These are phyloP conservation scores for Jaminaea rosea DNA, from an alignment of 1,284 basidiomycete species.

Conservation along the genomic window DNA sequence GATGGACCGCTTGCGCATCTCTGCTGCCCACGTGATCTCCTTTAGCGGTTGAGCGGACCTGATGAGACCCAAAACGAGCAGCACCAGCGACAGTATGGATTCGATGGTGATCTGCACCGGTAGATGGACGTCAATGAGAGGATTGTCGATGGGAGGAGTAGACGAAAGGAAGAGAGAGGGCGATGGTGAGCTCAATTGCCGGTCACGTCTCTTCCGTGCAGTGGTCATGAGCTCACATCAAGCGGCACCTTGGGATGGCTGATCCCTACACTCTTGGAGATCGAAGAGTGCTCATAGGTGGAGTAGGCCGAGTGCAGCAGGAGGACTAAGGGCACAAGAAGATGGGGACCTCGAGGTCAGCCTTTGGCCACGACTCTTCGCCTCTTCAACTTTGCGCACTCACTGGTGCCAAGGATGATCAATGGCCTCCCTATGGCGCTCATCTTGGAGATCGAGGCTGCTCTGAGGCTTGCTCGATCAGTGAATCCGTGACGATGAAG, in stretches of 20 bases:
- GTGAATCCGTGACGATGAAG: no score
- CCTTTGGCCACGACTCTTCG: background rate
- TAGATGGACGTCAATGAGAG: background rate
- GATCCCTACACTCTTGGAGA: constrained; percentile 27
- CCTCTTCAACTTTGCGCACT: background rate
- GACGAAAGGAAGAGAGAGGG: background rate
- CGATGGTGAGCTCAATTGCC: background rate
- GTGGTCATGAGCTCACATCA: constrained; percentile 25
- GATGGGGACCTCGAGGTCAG: background rate
- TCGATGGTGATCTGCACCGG: constrained; percentile 62
- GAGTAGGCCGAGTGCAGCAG: constrained; percentile 37
- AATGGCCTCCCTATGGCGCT: background rate
- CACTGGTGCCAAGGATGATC: background rate
- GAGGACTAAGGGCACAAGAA: constrained; percentile 5
- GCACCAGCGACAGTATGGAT: constrained; percentile 57
- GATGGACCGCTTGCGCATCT: constrained; percentile 69
- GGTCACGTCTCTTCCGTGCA: no score
- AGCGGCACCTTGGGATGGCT: constrained; percentile 17
- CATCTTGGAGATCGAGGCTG: no score
- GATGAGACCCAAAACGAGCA: constrained; percentile 64
- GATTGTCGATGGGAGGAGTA: background rate
- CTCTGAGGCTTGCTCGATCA: no score
- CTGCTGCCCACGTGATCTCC: constrained; percentile 77
- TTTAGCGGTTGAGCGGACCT: constrained; percentile 62
- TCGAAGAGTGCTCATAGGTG: constrained; percentile 32